Base-by-base conservation (phyloP, 371 early-diverging fungal species). In the Apophysomyces elegans region DNA sequence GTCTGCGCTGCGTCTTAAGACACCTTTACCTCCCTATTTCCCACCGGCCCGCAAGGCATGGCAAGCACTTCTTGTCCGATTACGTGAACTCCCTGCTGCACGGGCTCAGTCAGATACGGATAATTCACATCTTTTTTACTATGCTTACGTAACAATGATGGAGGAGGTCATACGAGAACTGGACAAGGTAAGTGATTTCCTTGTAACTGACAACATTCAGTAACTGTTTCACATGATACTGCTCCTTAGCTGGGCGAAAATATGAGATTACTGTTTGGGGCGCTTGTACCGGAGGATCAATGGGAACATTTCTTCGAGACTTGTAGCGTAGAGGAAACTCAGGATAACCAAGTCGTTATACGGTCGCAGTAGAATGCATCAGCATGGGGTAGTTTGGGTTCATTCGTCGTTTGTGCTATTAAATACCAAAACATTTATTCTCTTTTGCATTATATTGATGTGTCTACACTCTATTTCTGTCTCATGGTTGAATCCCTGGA, bases 81-180 rank as follows among this genome's bases (percentile, higher is more conserved):
- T 89, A 14, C 73, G 83, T 9, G 75, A 84, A 18, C 58, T 81
- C 38, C 84, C 86, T 12, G 81, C 83, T 7, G 84, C 80, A 2
- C 77, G 79, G 60, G 76, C 86, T 39, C 77, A 82, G 16, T 59
- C 81, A 63, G 81, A 81, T 7, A 80, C 82, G 32, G 88, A 89
- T 18, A 81, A 84, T 37, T 80, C 83, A 0, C 91, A 91, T 60
- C 84, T 92, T 32, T 88, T 91, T 68, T 93, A 93, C 72, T 93
- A 92, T 70, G 91, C 93, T 4, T 93, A 91, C 61, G 90, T 89
- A 0, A 81, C 90, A 14, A 84, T 91, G 59, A 91, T 91, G 83
- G 93, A 90, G 61, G 92, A 92, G 73, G 79, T 95, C 1, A 90
- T 95, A 58, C 84, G 85, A 11, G 95, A 94, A 77, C 80, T 95